A percentile compares a stretch with the other conserved stretches of the same genome.
These are phyloP conservation scores for Gleditsia sinensis DNA, from an alignment of 306 rosid species.

Conservation along the genomic window DNA sequence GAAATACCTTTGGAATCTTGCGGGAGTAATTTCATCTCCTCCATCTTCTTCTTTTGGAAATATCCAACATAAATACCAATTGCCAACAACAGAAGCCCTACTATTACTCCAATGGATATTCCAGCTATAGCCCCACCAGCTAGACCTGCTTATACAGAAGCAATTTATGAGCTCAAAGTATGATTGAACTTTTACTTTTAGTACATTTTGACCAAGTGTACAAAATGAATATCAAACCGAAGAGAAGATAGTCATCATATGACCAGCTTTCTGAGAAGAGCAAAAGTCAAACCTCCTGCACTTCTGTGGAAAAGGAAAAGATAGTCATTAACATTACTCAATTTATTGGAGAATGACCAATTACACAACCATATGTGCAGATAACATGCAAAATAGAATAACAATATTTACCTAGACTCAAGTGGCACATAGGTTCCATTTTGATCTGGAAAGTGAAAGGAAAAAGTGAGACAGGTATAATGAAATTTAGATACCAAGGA, in stretches of 20 bases:
- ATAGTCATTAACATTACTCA: background rate
- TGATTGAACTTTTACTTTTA: background rate
- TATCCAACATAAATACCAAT: conserved; percentile 40
- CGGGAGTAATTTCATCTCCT: conserved; percentile 30
- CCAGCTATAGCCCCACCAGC: conserved; percentile 56
- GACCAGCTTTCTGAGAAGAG: conserved; percentile 20
- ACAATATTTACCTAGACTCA: conserved; percentile 47
- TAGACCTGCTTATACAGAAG: conserved; percentile 54
- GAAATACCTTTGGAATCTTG: conserved; percentile 35
- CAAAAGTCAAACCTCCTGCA: conserved; percentile 50
- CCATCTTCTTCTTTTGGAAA: conserved; percentile 48
- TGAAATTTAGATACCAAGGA: background rate
- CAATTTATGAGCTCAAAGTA: conserved; percentile 33
- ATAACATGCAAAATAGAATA: background rate
- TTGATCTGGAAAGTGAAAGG: conserved; percentile 51
- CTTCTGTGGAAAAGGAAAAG: conserved; percentile 42
- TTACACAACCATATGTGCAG: background rate
- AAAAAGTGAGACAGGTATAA: conserved; percentile 13
- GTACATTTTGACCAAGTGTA: conserved; percentile 20
- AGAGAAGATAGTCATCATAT: conserved; percentile 20
- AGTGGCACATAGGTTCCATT: conserved; percentile 46
- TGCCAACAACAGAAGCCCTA: conserved; percentile 50
- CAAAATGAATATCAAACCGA: conserved; percentile 20
- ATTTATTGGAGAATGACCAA: background rate
- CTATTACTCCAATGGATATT: conserved; percentile 58